Conservation (phyloP, 1,284 basidiomycete species). For the Cryptococcus jaspeensis region DNA sequence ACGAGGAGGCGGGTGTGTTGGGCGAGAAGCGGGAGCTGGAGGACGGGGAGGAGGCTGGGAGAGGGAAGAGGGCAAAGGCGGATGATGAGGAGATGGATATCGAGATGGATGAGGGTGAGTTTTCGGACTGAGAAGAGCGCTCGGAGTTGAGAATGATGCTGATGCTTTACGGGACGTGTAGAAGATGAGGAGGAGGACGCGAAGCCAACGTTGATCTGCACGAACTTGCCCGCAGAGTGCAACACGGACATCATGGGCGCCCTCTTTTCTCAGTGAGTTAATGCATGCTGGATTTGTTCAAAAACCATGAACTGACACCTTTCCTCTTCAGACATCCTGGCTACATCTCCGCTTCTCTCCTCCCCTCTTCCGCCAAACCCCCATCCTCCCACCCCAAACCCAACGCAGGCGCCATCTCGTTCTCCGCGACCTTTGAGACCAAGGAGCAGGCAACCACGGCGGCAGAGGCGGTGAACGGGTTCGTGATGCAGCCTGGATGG, state of each 20-base stretch:
- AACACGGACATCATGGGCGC: conserved; percentile 36
- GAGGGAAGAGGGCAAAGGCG: conserved; percentile 37
- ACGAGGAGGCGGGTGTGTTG: conserved; percentile 57
- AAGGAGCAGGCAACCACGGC: conserved; percentile 30
- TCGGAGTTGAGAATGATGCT: neutral
- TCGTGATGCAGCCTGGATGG: conserved; percentile 47
- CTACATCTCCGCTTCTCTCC: conserved; percentile 21
- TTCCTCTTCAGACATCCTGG: conserved; percentile 35
- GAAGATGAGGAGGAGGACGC: conserved; percentile 3
- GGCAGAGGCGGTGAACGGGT: conserved; percentile 31
- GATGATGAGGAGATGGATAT: conserved; percentile 47
- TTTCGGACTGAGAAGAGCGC: neutral
- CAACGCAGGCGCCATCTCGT: conserved; percentile 37
- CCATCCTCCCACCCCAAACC: conserved; percentile 35
- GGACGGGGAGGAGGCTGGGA: conserved; percentile 55
- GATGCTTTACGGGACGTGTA: neutral
- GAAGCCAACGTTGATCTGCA: conserved; percentile 29
- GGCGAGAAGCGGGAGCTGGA: conserved; percentile 56
- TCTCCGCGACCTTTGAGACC: conserved; percentile 31
- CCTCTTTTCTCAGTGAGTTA: conserved; percentile 35
- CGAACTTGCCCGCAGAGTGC: conserved; percentile 45
- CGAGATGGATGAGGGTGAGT: conserved; percentile 49
- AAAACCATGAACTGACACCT: no score
- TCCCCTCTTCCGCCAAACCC: conserved; percentile 21
- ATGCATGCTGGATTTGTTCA: no score